Base-by-base conservation (phyloP, 2,329 filamentous ascomycete genomes). In the Xylaria sp. region DNA sequence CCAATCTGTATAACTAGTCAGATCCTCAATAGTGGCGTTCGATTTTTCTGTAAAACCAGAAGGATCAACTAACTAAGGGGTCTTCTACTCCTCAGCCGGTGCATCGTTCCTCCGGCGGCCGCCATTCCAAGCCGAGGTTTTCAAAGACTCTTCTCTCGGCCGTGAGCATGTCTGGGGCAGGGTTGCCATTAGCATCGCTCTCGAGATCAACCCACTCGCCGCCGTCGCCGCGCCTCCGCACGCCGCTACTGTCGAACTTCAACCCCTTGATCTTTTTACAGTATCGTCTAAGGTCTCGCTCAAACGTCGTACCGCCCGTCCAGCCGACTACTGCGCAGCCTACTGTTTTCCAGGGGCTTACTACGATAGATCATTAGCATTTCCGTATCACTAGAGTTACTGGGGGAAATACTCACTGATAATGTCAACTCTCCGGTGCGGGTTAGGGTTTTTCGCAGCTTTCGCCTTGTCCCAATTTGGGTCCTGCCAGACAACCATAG, bases 221-320 rank as follows among this genome's bases (percentile, higher is more conserved):
- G 2, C 92, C 93, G 62, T 89, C 88, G 8, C 75, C 79, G 8
- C 90, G 84, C 74, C 89, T 89, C 53, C 94, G 86, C 11, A 97
- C 88, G 0, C 96, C 96, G 75, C 93, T 97, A 70, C 92, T 96
- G 77, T 98, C 94, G 77, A 98, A 98, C 78, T 96, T 97, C 85
- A 93, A 90, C 0, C 84, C 84, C 74, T 88, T 90, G 65, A 86
- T 84, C 45, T 89, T 85, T 79, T 93, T 94, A 69, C 91, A 93
- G 79, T 95, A 97, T 39, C 90, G 83, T 48, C 95, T 84, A 62
- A 98, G 78, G 78, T 98, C 96, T 27, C 95, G 85, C 82, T 98
- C 89, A 73, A 98, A 98, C 0, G 94, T 98, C 0, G 91, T 97
- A 1, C 90, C 95, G 0, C 94, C 93, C 17, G 88, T 91, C 96